These are phyloP conservation scores for Populus alba DNA, from an alignment of 345 rosid genomes.

Conservation along the genomic window DNA sequence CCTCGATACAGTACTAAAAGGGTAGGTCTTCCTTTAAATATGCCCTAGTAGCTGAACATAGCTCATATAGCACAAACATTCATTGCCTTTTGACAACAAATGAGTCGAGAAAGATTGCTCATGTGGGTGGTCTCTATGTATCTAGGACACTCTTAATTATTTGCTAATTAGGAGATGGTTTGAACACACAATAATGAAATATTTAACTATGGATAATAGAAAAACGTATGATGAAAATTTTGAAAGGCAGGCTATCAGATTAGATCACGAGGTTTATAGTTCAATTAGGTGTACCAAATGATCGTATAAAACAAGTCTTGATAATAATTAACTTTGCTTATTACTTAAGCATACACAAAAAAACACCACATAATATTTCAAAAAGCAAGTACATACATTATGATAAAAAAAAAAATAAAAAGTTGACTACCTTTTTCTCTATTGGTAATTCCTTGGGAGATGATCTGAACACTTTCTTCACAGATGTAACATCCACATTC, in stretches of 20 bases:
- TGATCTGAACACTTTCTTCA: slow-evolving; percentile 86
- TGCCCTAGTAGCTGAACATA: neutral
- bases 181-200: neutral
- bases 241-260: neutral
- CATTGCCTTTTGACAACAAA: too few relatives aligned
- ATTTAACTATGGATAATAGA: neutral
- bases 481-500: slow-evolving; percentile 78
- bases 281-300: neutral
- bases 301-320: neutral
- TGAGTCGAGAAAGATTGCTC: too few relatives aligned
- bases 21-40: neutral
- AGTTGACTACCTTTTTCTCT: slow-evolving; percentile 48
- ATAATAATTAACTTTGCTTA: neutral
- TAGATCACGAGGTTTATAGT: neutral
- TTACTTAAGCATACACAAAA: slow-evolving; percentile 3
- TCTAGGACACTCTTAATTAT: too few relatives aligned
- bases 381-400: neutral
- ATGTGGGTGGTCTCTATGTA: too few relatives aligned
- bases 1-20: neutral
- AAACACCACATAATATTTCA: neutral
- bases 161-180: too few relatives aligned
- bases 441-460: slow-evolving; percentile 45
- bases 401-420: neutral
- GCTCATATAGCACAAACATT: neutral
- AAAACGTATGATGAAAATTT: neutral